Evolutionary conservation across 139 green algal species (phyloP).

Genomic region (Pseudopediastrum boryanum): DNA sequence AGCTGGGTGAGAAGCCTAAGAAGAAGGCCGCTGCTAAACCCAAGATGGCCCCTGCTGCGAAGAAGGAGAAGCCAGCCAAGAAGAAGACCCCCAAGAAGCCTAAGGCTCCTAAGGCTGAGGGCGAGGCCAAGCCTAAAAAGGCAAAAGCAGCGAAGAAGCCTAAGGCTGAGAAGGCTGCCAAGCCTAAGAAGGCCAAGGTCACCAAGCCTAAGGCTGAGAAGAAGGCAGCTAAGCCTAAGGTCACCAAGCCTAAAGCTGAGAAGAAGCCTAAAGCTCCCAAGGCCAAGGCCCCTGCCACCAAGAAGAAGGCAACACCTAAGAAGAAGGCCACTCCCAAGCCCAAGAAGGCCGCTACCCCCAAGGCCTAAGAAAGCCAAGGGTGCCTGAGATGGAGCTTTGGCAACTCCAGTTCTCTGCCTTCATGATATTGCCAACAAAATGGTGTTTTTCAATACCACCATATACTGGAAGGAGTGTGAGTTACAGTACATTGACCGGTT

Average conservation of each 20-base stretch:
- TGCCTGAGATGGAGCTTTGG: too few species aligned
- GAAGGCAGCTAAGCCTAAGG: background rate
- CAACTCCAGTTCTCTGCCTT: too few species aligned
- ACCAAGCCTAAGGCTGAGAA: background rate
- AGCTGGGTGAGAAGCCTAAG: conserved; percentile 65
- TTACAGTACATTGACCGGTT: too few species aligned
- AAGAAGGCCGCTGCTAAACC: conserved; percentile 31
- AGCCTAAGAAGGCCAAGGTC: background rate
- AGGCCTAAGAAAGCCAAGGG: too few species aligned
- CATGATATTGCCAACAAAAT: too few species aligned
- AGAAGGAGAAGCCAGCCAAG: background rate
- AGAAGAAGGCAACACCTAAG: conserved; percentile 29
- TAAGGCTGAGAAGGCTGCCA: background rate
- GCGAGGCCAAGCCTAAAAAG: conserved; percentile 36
- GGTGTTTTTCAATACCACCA: too few species aligned
- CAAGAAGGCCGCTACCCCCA: too few species aligned
- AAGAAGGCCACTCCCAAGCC: too few species aligned
- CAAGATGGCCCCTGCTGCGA: conserved; percentile 32
- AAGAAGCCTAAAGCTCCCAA: conserved; percentile 29
- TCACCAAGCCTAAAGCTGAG: conserved; percentile 19
- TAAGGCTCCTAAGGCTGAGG: background rate
- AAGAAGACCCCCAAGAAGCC: background rate
- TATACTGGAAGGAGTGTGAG: too few species aligned
- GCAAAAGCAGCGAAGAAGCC: conserved; percentile 43
- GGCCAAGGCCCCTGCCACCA: conserved; percentile 31